Evolutionary conservation across 179 eudicot genomes (phyloP), one percentile per base, ranked within the genome.

Genomic region (Silene vulgaris): DNA sequence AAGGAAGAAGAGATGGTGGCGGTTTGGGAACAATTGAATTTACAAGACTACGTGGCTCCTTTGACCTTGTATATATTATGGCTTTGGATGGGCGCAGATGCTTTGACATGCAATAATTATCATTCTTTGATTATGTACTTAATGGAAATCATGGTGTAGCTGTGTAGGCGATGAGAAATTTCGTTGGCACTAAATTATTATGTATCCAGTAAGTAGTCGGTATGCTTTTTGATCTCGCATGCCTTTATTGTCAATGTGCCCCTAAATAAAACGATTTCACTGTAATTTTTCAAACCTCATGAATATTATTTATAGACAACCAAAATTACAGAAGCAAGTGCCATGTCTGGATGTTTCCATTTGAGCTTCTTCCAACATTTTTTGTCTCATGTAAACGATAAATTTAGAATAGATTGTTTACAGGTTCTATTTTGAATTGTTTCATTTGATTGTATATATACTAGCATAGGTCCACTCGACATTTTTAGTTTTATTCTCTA

Each of bases 1-100:
- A 85, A 90, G 77, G 85, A 86, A 84, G 89, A 90, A 80, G 76
- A 81, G 43, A 76, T 90, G 96, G 96, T 89, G 96, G 91, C 84
- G 35, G 50, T 87, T 90, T 32, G 81, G 89, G 72, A 84, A 82
- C 64, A 80, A 84, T 52, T 78, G 54, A 75, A 14, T 23, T 13
- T 13, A 56, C 37, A 52, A 35, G 13, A 29, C 29, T 40, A 74
- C 69, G 43, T 35, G 68, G 73, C 23, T 61, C 59, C 37, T 45
- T 20, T 52, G 75, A 32, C 66, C 64, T 56, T 78, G 82, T 82
- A 78, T 57, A 82, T 81, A 82, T 75, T 81, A 82, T 75, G 26
- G 57, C 56, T 70, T 48, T 57, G 26, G 40, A 54, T 65, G 63
- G 54, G 35, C 72, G 76, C 71, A 28, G 19, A 57, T 28, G 11